phyloP scores from a whole-genome alignment of 108 stramenopile species.

The Licmophora abbreviata region DNA sequence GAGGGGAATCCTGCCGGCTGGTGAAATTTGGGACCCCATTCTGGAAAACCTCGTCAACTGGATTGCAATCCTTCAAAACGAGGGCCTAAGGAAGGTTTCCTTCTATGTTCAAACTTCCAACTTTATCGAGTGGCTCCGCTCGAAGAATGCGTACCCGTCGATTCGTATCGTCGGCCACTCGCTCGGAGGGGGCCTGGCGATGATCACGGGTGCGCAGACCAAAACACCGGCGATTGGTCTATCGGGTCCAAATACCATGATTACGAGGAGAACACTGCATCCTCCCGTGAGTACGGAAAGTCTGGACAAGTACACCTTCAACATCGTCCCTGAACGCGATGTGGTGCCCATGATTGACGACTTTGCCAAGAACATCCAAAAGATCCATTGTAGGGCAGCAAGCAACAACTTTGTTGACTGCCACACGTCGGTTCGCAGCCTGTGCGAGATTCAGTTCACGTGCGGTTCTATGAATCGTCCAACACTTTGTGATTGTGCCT shows the following conservation, averaged over 20 bases:
- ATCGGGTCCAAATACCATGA: conserved; percentile 62
- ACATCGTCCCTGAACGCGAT: conserved; percentile 76
- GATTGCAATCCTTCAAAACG: conserved; percentile 20
- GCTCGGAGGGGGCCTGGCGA: conserved; percentile 65
- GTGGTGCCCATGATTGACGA: conserved; percentile 66
- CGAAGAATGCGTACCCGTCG: neutral
- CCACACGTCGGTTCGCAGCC: conserved; percentile 30
- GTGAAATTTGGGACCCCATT: conserved; percentile 55
- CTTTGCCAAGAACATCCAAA: conserved; percentile 37
- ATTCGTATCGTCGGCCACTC: conserved; percentile 21
- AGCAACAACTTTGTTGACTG: conserved; percentile 40
- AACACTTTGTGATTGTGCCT: too few species aligned
- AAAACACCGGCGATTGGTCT: conserved; percentile 49
- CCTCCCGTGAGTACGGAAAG: conserved; percentile 45
- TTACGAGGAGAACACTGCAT: conserved; percentile 47
- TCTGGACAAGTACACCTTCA: conserved; percentile 58
- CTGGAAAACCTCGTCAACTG: conserved; percentile 34
- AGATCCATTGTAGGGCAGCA: conserved; percentile 49
- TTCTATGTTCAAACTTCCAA: conserved; percentile 24
- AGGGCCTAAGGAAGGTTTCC: conserved; percentile 24
- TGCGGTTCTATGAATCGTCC: conserved; percentile 35
- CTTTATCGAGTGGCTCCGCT: neutral
- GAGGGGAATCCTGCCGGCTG: conserved; percentile 49
- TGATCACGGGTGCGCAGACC: conserved; percentile 76
- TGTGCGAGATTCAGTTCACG: conserved; percentile 60